phyloP scores from a whole-genome alignment of 352 stramenopile genomes.

The Chrysophaeum taylorii region DNA sequence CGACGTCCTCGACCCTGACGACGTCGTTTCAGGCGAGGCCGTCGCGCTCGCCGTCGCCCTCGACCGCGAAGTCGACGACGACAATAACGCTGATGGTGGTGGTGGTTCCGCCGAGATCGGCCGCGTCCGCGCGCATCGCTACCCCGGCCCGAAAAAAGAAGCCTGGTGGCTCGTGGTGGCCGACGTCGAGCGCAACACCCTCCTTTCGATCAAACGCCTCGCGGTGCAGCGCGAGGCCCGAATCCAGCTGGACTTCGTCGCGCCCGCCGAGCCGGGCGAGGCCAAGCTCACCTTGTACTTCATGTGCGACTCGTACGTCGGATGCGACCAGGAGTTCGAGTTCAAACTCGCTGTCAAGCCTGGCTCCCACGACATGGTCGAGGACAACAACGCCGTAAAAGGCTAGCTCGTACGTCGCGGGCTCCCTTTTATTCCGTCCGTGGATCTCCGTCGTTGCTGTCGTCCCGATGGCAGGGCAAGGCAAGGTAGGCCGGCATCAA shows the following conservation, averaged over 20 bases:
- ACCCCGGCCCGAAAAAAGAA: constrained; percentile 80
- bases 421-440: no score
- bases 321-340: constrained; percentile 95
- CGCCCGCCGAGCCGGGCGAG: constrained; percentile 78
- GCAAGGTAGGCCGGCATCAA: no score
- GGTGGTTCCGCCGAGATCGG: constrained; percentile 43
- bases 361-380: constrained; percentile 43
- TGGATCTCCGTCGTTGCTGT: no score
- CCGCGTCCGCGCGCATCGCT: constrained; percentile 52
- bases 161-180: constrained; percentile 97
- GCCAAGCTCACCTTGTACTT: constrained; percentile 92
- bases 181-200: constrained; percentile 81
- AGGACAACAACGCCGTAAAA: constrained; percentile 35
- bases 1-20: constrained; percentile 74
- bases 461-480: no score
- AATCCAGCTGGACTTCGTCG: constrained; percentile 88
- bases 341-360: constrained; percentile 58
- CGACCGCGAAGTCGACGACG: constrained; percentile 81
- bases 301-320: constrained; percentile 97
- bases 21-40: constrained; percentile 72
- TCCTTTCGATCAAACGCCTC: constrained; percentile 94
- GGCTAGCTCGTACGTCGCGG: no score
- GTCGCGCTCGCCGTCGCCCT: constrained; percentile 71
- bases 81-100: constrained; percentile 64
- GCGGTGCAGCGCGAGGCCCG: constrained; percentile 66